Percentiles rank a stretch among this genome's conserved stretches.
Evolutionary conservation across 495 filamentous ascomycete species (phyloP).

Genomic region (Aspergillus heteromorphus): DNA sequence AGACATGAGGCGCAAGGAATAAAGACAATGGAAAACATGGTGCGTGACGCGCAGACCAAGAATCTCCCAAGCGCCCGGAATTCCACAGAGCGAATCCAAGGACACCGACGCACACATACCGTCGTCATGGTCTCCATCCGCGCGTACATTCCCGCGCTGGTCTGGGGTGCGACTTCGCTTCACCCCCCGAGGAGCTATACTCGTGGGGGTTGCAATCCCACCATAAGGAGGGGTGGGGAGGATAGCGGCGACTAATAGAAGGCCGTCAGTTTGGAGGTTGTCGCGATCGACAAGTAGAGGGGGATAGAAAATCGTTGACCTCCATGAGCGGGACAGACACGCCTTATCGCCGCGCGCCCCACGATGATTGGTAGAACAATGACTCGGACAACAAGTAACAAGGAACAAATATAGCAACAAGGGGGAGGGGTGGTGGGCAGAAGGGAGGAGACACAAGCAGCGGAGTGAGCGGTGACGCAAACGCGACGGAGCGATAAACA

Average conservation of each 20-base stretch:
- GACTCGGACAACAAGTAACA: neutral
- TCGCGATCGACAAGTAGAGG: constrained; percentile 19
- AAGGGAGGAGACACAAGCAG: neutral
- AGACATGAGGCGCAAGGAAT: constrained; percentile 1
- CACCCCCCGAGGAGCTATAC: constrained; percentile 64
- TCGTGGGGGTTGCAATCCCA: constrained; percentile 25
- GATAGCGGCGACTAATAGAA: constrained; percentile 36
- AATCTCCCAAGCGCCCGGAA: neutral
- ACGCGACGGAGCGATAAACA: neutral
- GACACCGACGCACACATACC: constrained; percentile 56
- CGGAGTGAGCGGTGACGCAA: neutral
- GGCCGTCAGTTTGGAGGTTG: constrained; percentile 38
- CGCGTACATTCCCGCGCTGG: constrained; percentile 55
- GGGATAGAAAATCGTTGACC: constrained; percentile 8
- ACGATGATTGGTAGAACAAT: neutral
- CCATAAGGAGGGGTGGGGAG: constrained; percentile 41
- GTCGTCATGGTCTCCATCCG: constrained; percentile 68
- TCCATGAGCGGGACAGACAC: constrained; percentile 6
- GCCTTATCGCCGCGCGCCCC: neutral
- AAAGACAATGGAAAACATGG: constrained; percentile 2
- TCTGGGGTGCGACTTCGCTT: constrained; percentile 95
- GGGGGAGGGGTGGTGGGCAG: neutral
- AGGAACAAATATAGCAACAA: constrained; percentile 1
- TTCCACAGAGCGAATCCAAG: constrained; percentile 9
- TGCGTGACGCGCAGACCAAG: constrained; percentile 14